phyloP scores from a whole-genome alignment of 306 rosid species.

The Sphenostylis stenocarpa region DNA sequence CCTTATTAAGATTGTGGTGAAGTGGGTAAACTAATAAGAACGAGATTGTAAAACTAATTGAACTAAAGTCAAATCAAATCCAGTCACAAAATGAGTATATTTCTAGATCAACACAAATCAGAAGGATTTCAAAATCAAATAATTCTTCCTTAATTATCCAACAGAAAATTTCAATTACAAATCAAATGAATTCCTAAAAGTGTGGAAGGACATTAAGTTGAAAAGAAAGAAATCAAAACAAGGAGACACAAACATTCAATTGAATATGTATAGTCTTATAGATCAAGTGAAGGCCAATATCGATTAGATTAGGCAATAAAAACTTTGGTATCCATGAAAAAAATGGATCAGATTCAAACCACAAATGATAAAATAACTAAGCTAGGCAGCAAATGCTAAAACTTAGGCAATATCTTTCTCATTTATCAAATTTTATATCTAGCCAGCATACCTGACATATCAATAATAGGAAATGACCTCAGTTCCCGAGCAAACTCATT shows the following conservation, averaged over 20 bases:
- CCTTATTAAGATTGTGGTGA: constrained; percentile 7
- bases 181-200: constrained; percentile 24
- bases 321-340: background rate
- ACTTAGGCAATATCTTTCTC: background rate
- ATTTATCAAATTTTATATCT: constrained; percentile 14
- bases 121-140: constrained; percentile 10
- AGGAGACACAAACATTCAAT: background rate
- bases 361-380: background rate
- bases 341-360: background rate
- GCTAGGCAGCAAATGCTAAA: too few species aligned
- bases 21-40: background rate
- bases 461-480: constrained; percentile 74
- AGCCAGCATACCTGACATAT: constrained; percentile 84
- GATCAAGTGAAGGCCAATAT: background rate
- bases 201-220: background rate
- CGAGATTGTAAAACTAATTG: background rate
- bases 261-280: background rate
- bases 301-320: background rate
- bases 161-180: background rate
- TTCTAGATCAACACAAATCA: background rate
- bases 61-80: background rate
- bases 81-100: background rate
- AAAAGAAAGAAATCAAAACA: background rate
- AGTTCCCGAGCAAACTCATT: constrained; percentile 89
- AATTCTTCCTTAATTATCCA: background rate